A percentile compares a stretch with the other conserved stretches of the same genome.
Evolutionary conservation across 495 filamentous ascomycete genomes (phyloP).

Genomic region (Trichoderma erinaceum): DNA sequence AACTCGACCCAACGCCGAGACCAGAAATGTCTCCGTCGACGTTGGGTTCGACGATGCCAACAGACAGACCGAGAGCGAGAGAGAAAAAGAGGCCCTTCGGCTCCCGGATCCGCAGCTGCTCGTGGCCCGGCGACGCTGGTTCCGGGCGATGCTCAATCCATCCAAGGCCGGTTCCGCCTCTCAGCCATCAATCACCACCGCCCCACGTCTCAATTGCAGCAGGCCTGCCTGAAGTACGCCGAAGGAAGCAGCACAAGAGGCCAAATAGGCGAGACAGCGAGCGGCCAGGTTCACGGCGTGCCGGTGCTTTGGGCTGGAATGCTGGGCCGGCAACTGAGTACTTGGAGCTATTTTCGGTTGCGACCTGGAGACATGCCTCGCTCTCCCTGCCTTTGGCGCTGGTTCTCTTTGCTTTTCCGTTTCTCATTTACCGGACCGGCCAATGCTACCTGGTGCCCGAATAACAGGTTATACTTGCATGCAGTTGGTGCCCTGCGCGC

Average conservation of each 20-base stretch:
- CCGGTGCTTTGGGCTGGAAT: conserved; percentile 5
- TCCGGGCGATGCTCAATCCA: background rate
- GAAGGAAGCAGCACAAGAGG: background rate
- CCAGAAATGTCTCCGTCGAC: conserved; percentile 5
- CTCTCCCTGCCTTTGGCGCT: background rate
- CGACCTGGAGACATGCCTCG: background rate
- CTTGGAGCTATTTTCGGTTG: conserved; percentile 2
- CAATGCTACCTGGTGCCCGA: background rate
- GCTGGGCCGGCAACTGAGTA: background rate
- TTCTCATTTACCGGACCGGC: background rate
- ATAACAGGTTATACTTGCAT: background rate
- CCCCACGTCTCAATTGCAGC: background rate
- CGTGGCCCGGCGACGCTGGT: conserved; percentile 10
- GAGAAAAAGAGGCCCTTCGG: background rate
- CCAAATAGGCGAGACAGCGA: background rate
- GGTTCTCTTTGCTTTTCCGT: background rate
- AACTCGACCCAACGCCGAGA: background rate
- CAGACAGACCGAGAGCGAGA: no score
- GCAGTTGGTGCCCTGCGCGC: conserved; percentile 10
- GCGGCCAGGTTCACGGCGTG: background rate
- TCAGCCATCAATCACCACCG: background rate
- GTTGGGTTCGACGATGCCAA: background rate
- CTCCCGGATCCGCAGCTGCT: background rate
- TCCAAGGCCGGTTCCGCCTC: conserved; percentile 5
- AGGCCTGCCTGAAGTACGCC: background rate